phyloP scores from a whole-genome alignment of 192 early-diverging fungal species.

The Gigaspora rosea region DNA sequence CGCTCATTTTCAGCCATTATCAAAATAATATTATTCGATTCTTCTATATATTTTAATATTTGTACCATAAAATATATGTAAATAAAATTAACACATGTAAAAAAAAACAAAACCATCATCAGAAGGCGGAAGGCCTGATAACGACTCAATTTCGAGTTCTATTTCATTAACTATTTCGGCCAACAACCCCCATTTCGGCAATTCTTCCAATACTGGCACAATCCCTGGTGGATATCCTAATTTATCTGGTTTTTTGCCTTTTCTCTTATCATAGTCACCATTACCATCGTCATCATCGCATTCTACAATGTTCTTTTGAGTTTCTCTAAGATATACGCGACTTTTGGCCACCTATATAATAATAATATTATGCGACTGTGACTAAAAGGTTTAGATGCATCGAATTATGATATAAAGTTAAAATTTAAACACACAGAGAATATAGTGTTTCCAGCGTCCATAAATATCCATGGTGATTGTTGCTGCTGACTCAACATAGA shows the following conservation, averaged over 20 bases:
- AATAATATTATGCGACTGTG: no score
- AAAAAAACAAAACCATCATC: neutral
- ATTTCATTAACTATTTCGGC: slow-evolving; percentile 78
- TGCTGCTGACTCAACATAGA: slow-evolving; percentile 34
- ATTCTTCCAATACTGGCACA: slow-evolving; percentile 79
- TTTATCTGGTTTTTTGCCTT: slow-evolving; percentile 2
- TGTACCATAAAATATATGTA: no score
- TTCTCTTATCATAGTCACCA: neutral
- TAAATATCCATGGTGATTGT: slow-evolving; percentile 80
- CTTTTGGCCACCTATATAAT: no score
- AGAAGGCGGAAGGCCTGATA: neutral
- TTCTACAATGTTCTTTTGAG: neutral
- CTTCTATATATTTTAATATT: neutral
- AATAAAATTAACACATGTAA: no score
- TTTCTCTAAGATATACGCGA: no score
- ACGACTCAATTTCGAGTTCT: slow-evolving; percentile 44
- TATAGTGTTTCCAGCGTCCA: slow-evolving; percentile 83
- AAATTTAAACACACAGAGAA: slow-evolving; percentile 45
- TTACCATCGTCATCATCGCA: neutral
- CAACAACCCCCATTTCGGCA: slow-evolving; percentile 89
- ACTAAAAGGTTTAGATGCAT: neutral
- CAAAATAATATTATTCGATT: slow-evolving; percentile 50
- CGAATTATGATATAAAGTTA: no score
- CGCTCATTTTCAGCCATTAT: slow-evolving; percentile 73
- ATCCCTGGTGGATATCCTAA: slow-evolving; percentile 32